Base-by-base conservation (phyloP, 2,329 filamentous ascomycete species). In the Cladophialophora psammophila region DNA sequence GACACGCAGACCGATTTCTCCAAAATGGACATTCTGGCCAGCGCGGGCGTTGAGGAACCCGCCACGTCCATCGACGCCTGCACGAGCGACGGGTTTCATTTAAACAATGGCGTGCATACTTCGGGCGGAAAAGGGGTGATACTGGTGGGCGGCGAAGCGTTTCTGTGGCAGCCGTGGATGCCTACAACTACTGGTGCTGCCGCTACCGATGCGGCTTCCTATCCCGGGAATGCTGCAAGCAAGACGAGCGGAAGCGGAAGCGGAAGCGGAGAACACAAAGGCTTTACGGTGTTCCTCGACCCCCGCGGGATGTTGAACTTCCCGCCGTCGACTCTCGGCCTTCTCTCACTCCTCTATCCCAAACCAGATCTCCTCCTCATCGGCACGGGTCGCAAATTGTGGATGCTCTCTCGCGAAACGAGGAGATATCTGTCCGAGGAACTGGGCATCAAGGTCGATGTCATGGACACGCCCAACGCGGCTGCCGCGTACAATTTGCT, bases 401-500 rank as follows among this genome's bases (percentile, higher is more conserved):
- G 89, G 58, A 93, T 93, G 0, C 80, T 98, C 7, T 92, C 91
- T 64, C 91, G 91, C 0, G 85, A 88, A 72, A 92, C 92, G 52
- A 88, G 90, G 72, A 84, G 84, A 66, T 84, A 88, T 72, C 88
- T 99, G 64, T 90, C 90, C 69, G 66, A 70, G 45, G 66, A 66
- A 10, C 79, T 98, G 50, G 95, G 95, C 0, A 91, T 98, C 72
- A 85, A 92, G 65, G 84, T 98, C 5, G 95, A 99, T 75, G 85
- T 97, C 3, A 86, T 94, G 75, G 95, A 98, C 80, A 98, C 95
- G 36, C 85, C 93, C 70, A 98, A 98, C 79, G 95, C 95, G 8
- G 92, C 94, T 1, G 91, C 94, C 38, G 93, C 97, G 78, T 99
- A 95, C 79, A 99, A 99, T 76, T 78, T 99, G 74, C 81, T 99